These are phyloP conservation scores for Termitomyces sp. DNA, from an alignment of 768 basidiomycete species.

Conservation along the genomic window DNA sequence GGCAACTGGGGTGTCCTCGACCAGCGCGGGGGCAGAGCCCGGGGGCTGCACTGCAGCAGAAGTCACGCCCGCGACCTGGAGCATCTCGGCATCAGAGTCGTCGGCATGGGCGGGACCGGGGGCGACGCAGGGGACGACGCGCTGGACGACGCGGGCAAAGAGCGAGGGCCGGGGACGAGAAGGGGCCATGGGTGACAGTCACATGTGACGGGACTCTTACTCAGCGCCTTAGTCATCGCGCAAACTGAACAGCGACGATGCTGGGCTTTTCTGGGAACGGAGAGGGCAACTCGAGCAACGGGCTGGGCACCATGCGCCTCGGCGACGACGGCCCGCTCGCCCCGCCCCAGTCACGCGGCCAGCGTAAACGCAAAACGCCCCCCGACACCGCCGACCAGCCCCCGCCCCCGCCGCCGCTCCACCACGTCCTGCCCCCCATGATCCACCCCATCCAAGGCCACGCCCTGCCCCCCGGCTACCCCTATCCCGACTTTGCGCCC, in stretches of 20 bases:
- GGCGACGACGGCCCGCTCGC: conserved; percentile 51
- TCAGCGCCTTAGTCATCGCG: conserved; percentile 46
- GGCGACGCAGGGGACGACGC: conserved; percentile 31
- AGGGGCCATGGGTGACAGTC: not conserved
- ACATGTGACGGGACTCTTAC: conserved; percentile 21
- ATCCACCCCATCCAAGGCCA: conserved; percentile 34
- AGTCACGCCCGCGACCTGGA: too few species aligned
- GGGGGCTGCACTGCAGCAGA: too few species aligned
- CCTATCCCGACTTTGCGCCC: conserved; percentile 50
- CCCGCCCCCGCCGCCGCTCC: conserved; percentile 28
- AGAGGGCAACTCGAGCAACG: not conserved
- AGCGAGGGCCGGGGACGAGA: conserved; percentile 18
- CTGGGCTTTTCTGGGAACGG: conserved; percentile 26
- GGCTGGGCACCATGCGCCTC: conserved; percentile 45
- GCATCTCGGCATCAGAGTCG: too few species aligned
- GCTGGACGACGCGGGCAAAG: conserved; percentile 26
- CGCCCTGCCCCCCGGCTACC: conserved; percentile 43
- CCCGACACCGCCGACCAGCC: conserved; percentile 11
- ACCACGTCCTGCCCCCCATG: conserved; percentile 50
- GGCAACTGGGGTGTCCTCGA: conserved; percentile 56
- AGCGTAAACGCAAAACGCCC: conserved; percentile 69
- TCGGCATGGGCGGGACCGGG: conserved; percentile 7
- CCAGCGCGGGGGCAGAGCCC: too few species aligned
- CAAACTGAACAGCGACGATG: conserved; percentile 20
- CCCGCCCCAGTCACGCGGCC: conserved; percentile 22